Base-by-base conservation (phyloP, 768 basidiomycete species). In the Infundibulicybe gibba region DNA sequence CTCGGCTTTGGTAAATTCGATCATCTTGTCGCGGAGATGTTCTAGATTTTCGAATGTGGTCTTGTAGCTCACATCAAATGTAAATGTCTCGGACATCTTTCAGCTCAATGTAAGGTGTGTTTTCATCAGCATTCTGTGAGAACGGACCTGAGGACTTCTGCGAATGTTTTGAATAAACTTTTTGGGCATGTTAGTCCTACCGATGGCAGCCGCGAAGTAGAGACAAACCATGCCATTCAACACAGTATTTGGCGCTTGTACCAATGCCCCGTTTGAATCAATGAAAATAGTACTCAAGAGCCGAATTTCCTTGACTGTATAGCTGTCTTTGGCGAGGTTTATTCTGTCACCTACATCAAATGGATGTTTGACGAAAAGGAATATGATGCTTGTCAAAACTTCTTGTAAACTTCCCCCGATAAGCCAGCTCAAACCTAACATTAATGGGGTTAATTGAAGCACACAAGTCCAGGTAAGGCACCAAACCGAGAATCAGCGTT, bases 251-350 rank as follows among this genome's bases (percentile, higher is more conserved):
- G 87, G 85, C 12, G 83, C 85, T 59, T 87, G 86, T n/a, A 88
- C 83, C 20, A 69, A 62, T 33, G 76, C 74, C 19, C 77, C 79
- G 48, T 76, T 74, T 5, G 67, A 62, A 58, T 90, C 81, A 40
- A 86, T 59, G 62, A 92, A 81, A 34, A 89, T 68, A 6, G 86
- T 90, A 46, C 81, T 87, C 47, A 94, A 75, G 25, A 97, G 75
- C 21, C 85, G 76, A 62, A 97, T 94, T 64, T 94, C 90, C 59
- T 87, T 89, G 50, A 95, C 90, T 0, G 87, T 88, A 61, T 87
- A 93, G 6, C 59, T 69, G 31, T 74, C 68, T 20, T 70, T 72
- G 45, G 70, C 66, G 40, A 85, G 51, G 43, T 65, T 67, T 42
- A 94, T 75, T 40, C 85, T 68, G 65, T 92, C 90, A 19, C 87